Base-by-base conservation (phyloP, 768 basidiomycete genomes). In the Collybiopsis confluens region DNA sequence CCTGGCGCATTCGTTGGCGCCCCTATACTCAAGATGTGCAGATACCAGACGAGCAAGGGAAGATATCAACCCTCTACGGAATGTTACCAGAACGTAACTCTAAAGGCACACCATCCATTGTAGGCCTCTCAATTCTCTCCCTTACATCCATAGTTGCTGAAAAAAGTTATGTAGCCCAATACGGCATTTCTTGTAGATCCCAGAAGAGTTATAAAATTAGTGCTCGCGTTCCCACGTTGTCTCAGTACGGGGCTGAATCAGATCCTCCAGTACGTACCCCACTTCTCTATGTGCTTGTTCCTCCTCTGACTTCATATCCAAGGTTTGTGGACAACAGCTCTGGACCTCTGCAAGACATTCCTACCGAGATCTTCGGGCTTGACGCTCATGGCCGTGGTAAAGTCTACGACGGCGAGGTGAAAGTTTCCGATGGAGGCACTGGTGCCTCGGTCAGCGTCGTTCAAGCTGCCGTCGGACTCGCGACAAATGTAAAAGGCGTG, bases 131-230 rank as follows among this genome's bases (percentile, higher is more conserved):
- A 37, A 7, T 30, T n/a, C 18, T 6, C 18, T 3, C 21, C 11
- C 1, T 6, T 26, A 24, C 8, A 24, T 52, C 6, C 13, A 15
- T 3, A 20, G 37, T 35, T 24, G 16, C 21, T 5, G 11, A 8
- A 10, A 23, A 20, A 30, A 20, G 5, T 24, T 23, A 20, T 2
- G 4, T 26, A 53, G 52, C 52, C 52, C 52, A 44, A 44, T 15
- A 53, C 52, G 9, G 52, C 23, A n/a, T 53, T 53, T 45, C 42
- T 53, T 10, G 35, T 53, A 4, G 52, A 53, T 33, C 52, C 52
- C 15, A 53, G 20, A 10, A 53, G 45, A 18, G 23, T 23, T 15
- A 53, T 53, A 10, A 26, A 33, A 13, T 3, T 24, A 43, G 30
- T 45, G 15, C 18, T 53, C 2, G 15, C 52, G 11, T 53, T 44